Evolutionary conservation across 192 early-diverging fungal species (phyloP).

Genomic region (Entomortierella chlamydospora): DNA sequence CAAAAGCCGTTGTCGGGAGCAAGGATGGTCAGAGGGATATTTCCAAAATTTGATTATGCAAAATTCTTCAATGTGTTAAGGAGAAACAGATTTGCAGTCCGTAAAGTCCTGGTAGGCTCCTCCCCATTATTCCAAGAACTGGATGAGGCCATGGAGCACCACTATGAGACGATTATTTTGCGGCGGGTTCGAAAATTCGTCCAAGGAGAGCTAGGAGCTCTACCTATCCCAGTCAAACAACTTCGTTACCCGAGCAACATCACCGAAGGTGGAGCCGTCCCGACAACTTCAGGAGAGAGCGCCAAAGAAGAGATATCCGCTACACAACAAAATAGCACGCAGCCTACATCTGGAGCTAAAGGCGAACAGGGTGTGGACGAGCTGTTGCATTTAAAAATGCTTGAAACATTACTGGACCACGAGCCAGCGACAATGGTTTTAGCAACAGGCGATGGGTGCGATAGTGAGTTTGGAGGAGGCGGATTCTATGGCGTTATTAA

Average conservation of each 20-base stretch:
- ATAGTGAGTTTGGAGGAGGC: slow-evolving; percentile 58
- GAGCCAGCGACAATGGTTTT: slow-evolving; percentile 57
- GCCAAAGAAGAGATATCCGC: neutral
- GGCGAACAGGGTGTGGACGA: slow-evolving; percentile 63
- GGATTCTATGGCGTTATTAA: slow-evolving; percentile 55
- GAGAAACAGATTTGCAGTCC: slow-evolving; percentile 32
- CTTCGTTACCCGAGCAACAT: slow-evolving; percentile 11
- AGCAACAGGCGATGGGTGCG: slow-evolving; percentile 58
- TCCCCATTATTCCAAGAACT: slow-evolving; percentile 55
- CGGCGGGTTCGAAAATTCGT: slow-evolving; percentile 42
- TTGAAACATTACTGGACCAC: slow-evolving; percentile 57
- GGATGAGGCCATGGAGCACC: slow-evolving; percentile 40
- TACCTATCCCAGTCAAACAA: slow-evolving; percentile 25
- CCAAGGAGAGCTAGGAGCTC: slow-evolving; percentile 31
- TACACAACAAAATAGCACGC: too few relatives aligned
- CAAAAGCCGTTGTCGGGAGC: neutral
- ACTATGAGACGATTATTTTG: slow-evolving; percentile 55
- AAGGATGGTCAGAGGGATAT: slow-evolving; percentile 20
- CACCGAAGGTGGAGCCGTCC: neutral
- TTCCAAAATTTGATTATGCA: slow-evolving; percentile 50
- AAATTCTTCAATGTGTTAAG: slow-evolving; percentile 46
- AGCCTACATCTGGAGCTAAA: neutral
- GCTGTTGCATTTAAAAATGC: slow-evolving; percentile 60
- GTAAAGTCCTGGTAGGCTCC: slow-evolving; percentile 57
- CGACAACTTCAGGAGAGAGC: neutral